A percentile compares a stretch with the other conserved stretches of the same genome.
Conservation (phyloP, 1,139 yeast genomes). For the Trichomonascaceae sp. region DNA sequence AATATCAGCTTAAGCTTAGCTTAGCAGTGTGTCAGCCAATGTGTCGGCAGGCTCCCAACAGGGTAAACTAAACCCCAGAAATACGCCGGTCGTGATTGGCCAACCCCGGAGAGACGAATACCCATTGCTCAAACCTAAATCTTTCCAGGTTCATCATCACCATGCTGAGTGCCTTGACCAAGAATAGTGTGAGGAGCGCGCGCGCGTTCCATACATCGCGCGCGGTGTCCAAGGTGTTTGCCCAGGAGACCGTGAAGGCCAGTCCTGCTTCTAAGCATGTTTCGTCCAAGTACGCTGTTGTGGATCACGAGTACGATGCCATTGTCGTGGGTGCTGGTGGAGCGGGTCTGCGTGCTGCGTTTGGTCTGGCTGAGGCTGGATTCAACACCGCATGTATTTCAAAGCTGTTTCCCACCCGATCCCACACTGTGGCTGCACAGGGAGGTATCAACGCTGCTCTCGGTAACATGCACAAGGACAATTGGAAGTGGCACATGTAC, state of each 20-base stretch:
- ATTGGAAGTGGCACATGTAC: conserved; percentile 99
- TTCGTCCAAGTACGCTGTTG: conserved; percentile 68
- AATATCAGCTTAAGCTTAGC: no score
- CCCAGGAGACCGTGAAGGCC: conserved; percentile 23
- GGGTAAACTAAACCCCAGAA: no score
- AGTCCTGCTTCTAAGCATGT: conserved; percentile 27
- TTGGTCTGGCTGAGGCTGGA: conserved; percentile 94
- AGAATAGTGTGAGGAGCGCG: conserved; percentile 1
- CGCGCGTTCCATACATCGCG: conserved; percentile 19
- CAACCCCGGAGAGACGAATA: neutral
- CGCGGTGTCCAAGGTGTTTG: conserved; percentile 15
- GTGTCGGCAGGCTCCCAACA: no score
- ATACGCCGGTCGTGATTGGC: neutral
- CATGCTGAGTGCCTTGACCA: conserved; percentile 1
- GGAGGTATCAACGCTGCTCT: conserved; percentile 99
- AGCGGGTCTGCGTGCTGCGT: conserved; percentile 97
- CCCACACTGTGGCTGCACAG: conserved; percentile 98
- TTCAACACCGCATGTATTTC: conserved; percentile 96
- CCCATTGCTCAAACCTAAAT: neutral
- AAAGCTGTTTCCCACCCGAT: conserved; percentile 94
- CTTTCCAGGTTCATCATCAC: neutral
- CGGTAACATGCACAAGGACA: conserved; percentile 92
- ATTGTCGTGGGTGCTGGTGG: conserved; percentile 99
- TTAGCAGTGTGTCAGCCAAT: no score
- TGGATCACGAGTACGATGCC: conserved; percentile 94